Evolutionary conservation across 2,329 filamentous ascomycete species (phyloP).

Genomic region (Claviceps purpurea): DNA sequence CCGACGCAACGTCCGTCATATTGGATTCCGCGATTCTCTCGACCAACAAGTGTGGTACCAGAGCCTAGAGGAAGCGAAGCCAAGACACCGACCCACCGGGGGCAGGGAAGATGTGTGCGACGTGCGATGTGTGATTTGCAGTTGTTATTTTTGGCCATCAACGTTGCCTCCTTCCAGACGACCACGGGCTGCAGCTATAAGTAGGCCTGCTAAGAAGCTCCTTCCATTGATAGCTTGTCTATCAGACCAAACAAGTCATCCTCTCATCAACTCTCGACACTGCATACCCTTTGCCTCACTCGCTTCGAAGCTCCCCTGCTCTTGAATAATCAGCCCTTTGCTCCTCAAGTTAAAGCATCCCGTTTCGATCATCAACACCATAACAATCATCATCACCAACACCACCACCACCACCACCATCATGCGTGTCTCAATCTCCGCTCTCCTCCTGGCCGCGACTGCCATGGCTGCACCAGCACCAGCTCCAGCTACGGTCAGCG

Average conservation of each 20-base stretch:
- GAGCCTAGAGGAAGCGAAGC: background rate
- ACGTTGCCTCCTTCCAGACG: background rate
- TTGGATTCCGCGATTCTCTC: background rate
- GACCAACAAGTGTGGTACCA: background rate
- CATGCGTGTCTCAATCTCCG: conserved; percentile 9
- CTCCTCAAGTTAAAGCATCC: too few species aligned
- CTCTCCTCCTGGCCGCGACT: conserved; percentile 13
- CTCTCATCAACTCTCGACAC: background rate
- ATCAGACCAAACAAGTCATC: background rate
- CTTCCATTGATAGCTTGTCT: background rate
- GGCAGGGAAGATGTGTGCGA: background rate
- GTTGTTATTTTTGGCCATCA: background rate
- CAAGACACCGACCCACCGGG: background rate
- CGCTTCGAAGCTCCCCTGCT: background rate
- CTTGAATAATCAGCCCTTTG: background rate
- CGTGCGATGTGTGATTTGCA: background rate
- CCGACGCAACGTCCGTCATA: background rate
- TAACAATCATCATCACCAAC: background rate
- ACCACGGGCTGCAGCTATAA: background rate
- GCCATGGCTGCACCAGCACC: conserved; percentile 12
- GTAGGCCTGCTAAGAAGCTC: background rate
- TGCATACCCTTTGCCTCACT: background rate
- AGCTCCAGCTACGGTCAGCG: conserved; percentile 3
- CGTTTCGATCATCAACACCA: background rate
- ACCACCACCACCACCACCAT: conserved; percentile 2